phyloP scores from a whole-genome alignment of 495 filamentous ascomycete species.

The Neurospora sp. region DNA sequence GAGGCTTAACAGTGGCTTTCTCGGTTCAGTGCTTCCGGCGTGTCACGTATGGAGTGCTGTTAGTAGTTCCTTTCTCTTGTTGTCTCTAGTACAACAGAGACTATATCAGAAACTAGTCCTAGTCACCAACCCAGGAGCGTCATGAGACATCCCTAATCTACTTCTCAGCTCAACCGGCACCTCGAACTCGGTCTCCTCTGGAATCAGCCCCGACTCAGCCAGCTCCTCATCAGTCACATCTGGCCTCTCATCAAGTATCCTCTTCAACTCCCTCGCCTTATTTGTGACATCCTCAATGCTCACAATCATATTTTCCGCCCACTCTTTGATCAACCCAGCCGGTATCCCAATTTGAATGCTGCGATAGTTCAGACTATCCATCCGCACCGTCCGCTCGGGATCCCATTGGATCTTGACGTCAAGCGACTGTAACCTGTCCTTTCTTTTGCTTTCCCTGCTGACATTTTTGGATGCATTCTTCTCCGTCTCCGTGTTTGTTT shows the following conservation, averaged over 20 bases:
- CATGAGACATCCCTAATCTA: slow-evolving; percentile 10
- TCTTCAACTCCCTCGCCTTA: slow-evolving; percentile 34
- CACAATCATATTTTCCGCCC: slow-evolving; percentile 42
- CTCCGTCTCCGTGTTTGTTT: neutral
- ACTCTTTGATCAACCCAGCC: slow-evolving; percentile 28
- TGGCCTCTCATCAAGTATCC: slow-evolving; percentile 30
- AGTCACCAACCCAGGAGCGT: neutral
- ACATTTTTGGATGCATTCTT: neutral
- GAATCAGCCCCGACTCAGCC: slow-evolving; percentile 30
- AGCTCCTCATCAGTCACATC: slow-evolving; percentile 25
- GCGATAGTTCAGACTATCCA: slow-evolving; percentile 35
- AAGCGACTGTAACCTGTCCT: slow-evolving; percentile 15
- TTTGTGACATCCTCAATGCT: slow-evolving; percentile 50
- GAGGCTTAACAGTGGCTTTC: neutral
- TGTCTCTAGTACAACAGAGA: neutral
- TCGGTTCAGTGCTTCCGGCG: neutral
- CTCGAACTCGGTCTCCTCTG: slow-evolving; percentile 36
- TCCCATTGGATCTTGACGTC: slow-evolving; percentile 53
- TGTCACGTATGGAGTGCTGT: too few species aligned
- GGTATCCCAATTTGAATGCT: slow-evolving; percentile 53
- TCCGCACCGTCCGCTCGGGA: slow-evolving; percentile 39
- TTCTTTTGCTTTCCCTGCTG: neutral
- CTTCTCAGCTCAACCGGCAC: slow-evolving; percentile 18
- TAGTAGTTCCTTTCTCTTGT: too few species aligned
- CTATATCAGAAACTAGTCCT: neutral